Percentiles rank a stretch among this genome's conserved stretches.
These are phyloP conservation scores for Ilex aquifolium DNA, from an alignment of 257 asterid genomes.

Conservation along the genomic window DNA sequence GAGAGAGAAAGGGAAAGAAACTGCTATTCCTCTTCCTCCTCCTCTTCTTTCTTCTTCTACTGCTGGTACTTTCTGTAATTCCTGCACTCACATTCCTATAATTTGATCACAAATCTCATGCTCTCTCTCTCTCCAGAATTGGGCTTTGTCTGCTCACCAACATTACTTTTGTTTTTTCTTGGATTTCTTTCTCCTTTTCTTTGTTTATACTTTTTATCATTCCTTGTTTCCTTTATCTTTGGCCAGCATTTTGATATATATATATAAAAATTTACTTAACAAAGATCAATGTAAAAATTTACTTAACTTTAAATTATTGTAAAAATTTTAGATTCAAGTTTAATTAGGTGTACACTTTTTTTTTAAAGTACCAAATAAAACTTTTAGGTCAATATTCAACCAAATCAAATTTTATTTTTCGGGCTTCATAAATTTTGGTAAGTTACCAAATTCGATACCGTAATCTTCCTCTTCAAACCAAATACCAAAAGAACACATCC, in stretches of 20 bases:
- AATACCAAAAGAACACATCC: too few species aligned
- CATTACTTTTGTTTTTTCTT: conserved; percentile 24
- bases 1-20: conserved; percentile 25
- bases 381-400: too few species aligned
- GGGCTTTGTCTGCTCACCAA: conserved; percentile 16
- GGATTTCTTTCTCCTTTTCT: conserved; percentile 23
- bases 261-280: too few species aligned
- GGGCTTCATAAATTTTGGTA: too few species aligned
- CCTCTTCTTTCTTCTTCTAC: conserved; percentile 6
- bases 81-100: conserved; percentile 1
- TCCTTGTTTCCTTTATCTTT: conserved; percentile 57
- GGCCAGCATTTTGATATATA: conserved; percentile 30
- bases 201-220: conserved; percentile 56
- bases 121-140: conserved; percentile 5
- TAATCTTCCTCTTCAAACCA: too few species aligned
- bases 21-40: background rate
- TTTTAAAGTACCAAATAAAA: too few species aligned
- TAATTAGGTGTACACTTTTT: too few species aligned
- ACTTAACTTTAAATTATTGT: too few species aligned
- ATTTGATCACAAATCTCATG: background rate
- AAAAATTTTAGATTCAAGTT: too few species aligned
- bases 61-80: conserved; percentile 4
- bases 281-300: too few species aligned
- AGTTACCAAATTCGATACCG: too few species aligned
- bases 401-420: too few species aligned